Conservation (phyloP, 148 eudicot genomes). For the Simmondsia chinensis region DNA sequence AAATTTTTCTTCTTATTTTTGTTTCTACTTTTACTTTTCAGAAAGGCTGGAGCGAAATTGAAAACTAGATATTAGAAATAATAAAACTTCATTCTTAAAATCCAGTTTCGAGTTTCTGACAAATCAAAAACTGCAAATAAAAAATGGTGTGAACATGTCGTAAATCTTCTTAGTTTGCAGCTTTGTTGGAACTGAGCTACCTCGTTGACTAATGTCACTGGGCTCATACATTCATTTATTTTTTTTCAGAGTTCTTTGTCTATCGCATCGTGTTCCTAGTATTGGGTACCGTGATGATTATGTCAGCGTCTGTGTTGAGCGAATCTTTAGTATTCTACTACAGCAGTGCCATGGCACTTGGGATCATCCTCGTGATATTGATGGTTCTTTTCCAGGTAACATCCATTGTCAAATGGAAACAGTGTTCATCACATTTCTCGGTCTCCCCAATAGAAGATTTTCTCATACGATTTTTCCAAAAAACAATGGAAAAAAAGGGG, state of each 20-base stretch:
- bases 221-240: conserved; percentile 1
- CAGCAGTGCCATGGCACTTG: conserved; percentile 85
- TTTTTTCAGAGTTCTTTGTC: conserved; percentile 53
- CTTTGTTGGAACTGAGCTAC: neutral
- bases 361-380: conserved; percentile 71
- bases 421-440: neutral
- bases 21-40: too few relatives aligned
- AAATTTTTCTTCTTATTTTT: too few relatives aligned
- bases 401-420: neutral
- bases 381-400: conserved; percentile 86
- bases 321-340: conserved; percentile 77
- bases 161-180: neutral
- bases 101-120: too few relatives aligned
- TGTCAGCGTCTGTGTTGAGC: conserved; percentile 62
- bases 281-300: conserved; percentile 46
- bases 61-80: too few relatives aligned
- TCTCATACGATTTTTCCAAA: neutral
- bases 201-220: conserved; percentile 3
- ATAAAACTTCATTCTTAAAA: too few relatives aligned
- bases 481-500: too few relatives aligned
- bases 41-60: too few relatives aligned
- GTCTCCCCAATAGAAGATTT: too few relatives aligned
- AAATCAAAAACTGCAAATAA: too few relatives aligned
- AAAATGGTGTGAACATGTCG: too few relatives aligned
- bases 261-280: conserved; percentile 62